Evolutionary conservation across 345 rosid species (phyloP), one percentile per base, ranked within the genome.

Genomic region (Erucastrum elatum): DNA sequence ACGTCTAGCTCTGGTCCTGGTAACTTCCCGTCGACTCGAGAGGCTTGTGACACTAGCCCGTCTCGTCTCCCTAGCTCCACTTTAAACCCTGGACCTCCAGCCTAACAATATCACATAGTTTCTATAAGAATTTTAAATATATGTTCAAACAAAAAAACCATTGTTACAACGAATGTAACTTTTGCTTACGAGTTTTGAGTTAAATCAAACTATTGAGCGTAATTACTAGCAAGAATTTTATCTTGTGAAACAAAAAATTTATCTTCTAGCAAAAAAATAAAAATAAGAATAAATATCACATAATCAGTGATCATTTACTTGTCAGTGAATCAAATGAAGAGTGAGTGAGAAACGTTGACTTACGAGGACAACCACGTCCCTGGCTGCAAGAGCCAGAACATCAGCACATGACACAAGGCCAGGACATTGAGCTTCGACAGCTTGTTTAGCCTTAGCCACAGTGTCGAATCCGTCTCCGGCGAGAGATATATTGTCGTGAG

Each of bases 381-480:
- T 86, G 0, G 98, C 88, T 12, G 97, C 97, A 0, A 92, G 73
- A 44, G 97, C 89, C 10, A 94, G 8, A 34, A 92, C 82, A 79
- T 94, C 99, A 1, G 98, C 96, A 66, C 99, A 94, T 6, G 97
- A 92, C 31, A 94, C 98, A 29, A 82, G 78, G 0, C 87, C 85
- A 0, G 90, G 98, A 77, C 97, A 94, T 31, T 3, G 65, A 17
- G 78, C 68, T 84, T 95, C 99, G 2, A 92, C 89, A 0, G 92
- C 93, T 41, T 74, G 68, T 79, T 95, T 95, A 6, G 94, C 96
- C 82, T 85, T 88, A 16, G 83, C 15, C 26, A 95, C 81, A 11
- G 98, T 88, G 80, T 95, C 98, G 31, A 89, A 95, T 4, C 98
- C 99, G 29, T 95, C 99, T 77, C 98, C 99, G 4, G 98, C 96